Evolutionary conservation across 805 yeast species (phyloP).

Genomic region (Cyberlindnera saturnus): DNA sequence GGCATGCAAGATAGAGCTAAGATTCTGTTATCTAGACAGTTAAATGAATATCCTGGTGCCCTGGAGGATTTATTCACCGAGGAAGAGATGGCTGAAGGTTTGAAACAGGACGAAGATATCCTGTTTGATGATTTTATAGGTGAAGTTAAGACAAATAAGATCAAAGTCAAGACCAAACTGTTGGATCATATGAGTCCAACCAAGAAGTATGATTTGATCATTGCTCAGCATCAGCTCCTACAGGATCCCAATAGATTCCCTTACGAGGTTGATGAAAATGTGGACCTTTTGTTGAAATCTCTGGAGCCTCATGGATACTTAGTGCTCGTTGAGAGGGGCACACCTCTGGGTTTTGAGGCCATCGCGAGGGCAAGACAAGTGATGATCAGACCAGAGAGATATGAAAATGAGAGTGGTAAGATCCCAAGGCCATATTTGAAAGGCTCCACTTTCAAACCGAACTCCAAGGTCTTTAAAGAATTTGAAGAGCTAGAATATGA

Average conservation of each 20-base stretch:
- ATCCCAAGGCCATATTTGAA: conserved; percentile 64
- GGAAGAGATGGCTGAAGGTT: conserved; percentile 13
- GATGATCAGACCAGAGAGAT: conserved; percentile 79
- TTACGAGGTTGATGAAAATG: conserved; percentile 60
- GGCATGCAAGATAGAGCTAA: conserved; percentile 82
- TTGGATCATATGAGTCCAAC: conserved; percentile 41
- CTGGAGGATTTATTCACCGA: conserved; percentile 15
- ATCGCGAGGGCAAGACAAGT: conserved; percentile 88
- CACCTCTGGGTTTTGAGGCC: conserved; percentile 81
- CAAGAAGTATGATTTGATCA: conserved; percentile 69
- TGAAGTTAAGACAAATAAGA: conserved; percentile 49
- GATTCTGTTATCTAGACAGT: conserved; percentile 64
- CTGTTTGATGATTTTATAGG: conserved; percentile 36
- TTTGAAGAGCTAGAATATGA: conserved; percentile 8
- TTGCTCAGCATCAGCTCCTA: conserved; percentile 74
- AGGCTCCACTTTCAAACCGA: conserved; percentile 34
- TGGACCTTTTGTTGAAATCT: conserved; percentile 52
- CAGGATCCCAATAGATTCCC: conserved; percentile 58
- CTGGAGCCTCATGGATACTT: conserved; percentile 76
- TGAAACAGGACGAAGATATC: conserved; percentile 19
- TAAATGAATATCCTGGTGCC: conserved; percentile 37
- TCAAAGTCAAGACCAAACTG: conserved; percentile 50
- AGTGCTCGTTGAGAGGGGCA: conserved; percentile 82
- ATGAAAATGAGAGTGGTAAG: conserved; percentile 48
- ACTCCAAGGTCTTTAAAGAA: conserved; percentile 15